Evolutionary conservation across 2,329 filamentous ascomycete species (phyloP).

Genomic region (Claviceps purpurea): DNA sequence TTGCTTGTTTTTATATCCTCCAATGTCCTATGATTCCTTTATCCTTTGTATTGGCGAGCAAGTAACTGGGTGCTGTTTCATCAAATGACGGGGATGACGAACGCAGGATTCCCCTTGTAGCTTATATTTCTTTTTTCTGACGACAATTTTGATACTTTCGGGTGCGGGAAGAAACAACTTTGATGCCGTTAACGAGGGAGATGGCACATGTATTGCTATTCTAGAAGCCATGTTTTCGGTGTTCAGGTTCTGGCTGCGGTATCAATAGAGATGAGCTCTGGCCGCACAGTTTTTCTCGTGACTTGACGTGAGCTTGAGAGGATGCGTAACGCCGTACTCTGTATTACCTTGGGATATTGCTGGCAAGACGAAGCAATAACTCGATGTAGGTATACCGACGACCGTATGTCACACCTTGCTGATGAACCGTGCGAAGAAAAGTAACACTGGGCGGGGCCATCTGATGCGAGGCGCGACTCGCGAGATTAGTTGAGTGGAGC

Average conservation of each 20-base stretch:
- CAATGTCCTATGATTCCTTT: conserved; percentile 23
- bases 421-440: too few species aligned
- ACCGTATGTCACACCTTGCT: too few species aligned
- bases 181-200: background rate
- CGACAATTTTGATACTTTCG: conserved; percentile 16
- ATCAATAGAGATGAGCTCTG: background rate
- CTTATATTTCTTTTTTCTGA: conserved; percentile 9
- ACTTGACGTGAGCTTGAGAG: too few species aligned
- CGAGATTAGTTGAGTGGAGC: too few species aligned
- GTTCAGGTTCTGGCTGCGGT: background rate
- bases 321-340: too few species aligned
- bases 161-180: background rate
- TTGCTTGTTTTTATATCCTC: conserved; percentile 16
- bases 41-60: conserved; percentile 5
- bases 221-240: background rate
- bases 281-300: background rate
- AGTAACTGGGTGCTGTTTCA: background rate
- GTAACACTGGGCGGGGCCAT: too few species aligned
- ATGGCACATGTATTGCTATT: conserved; percentile 2
- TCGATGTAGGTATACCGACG: too few species aligned
- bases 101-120: conserved; percentile 12
- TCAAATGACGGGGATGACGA: conserved; percentile 13
- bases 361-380: background rate
- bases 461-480: background rate
- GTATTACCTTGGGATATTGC: background rate